A percentile compares a stretch with the other conserved stretches of the same genome.
Evolutionary conservation across 2,329 filamentous ascomycete genomes (phyloP).

Genomic region (Epichloe elymi): DNA sequence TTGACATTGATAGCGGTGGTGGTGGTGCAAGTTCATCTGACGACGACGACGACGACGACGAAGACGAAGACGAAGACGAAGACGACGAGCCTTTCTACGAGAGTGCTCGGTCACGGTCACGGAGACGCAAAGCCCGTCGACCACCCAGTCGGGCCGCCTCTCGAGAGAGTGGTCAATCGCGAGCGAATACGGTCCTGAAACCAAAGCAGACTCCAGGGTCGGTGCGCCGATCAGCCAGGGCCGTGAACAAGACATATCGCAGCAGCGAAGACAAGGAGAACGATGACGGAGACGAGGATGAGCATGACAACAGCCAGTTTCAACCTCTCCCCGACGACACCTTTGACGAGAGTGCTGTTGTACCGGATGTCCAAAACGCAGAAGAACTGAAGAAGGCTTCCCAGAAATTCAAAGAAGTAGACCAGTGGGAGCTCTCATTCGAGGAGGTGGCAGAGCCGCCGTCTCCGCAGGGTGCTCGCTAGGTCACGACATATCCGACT

Average conservation of each 20-base stretch:
- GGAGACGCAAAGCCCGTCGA: constrained; percentile 19
- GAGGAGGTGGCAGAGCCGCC: constrained; percentile 47
- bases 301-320: constrained; percentile 25
- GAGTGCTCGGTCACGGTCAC: constrained; percentile 18
- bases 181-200: constrained; percentile 11
- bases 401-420: constrained; percentile 55
- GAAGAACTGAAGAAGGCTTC: constrained; percentile 45
- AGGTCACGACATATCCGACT: not conserved
- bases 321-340: constrained; percentile 33
- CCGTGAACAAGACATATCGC: constrained; percentile 34
- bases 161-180: not conserved
- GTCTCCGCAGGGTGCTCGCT: constrained; percentile 39
- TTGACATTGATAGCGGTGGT: constrained; percentile 30
- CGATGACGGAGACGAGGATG: constrained; percentile 21
- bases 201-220: constrained; percentile 11
- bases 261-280: constrained; percentile 48
- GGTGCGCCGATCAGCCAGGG: constrained; percentile 13
- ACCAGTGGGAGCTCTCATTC: constrained; percentile 54
- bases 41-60: constrained; percentile 35
- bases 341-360: constrained; percentile 19
- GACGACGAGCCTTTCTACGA: constrained; percentile 43
- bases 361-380: constrained; percentile 24
- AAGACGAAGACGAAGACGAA: constrained; percentile 34
- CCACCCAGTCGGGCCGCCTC: constrained; percentile 16
- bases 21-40: constrained; percentile 35